phyloP scores from a whole-genome alignment of 1,139 yeast genomes.

The Taphrina pruni region DNA sequence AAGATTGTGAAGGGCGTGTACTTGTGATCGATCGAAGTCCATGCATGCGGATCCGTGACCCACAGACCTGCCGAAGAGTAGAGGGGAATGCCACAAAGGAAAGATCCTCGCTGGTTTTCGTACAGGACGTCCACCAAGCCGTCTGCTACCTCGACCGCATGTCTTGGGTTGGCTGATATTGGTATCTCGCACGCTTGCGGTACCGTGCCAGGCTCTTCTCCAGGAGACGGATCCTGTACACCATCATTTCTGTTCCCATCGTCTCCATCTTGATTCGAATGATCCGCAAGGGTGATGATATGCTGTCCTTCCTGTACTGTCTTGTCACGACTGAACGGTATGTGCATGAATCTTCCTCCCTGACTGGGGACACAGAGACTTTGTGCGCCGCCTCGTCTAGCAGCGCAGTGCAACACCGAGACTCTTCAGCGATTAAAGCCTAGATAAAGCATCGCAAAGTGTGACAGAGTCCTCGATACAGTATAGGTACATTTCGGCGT shows the following conservation, averaged over 20 bases:
- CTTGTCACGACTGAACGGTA: slow-evolving; percentile 18
- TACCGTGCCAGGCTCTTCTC: neutral
- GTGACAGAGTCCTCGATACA: neutral
- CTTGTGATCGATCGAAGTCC: slow-evolving; percentile 45
- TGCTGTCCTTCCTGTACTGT: slow-evolving; percentile 11
- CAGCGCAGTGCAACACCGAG: too few relatives aligned
- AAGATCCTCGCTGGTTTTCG: slow-evolving; percentile 75
- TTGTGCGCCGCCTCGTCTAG: too few relatives aligned
- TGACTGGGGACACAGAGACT: neutral
- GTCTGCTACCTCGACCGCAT: slow-evolving; percentile 12
- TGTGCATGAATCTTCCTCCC: slow-evolving; percentile 8
- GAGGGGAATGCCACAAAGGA: slow-evolving; percentile 67
- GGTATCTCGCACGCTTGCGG: neutral
- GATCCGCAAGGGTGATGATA: slow-evolving; percentile 9
- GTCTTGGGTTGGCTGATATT: neutral
- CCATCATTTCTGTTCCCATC: neutral
- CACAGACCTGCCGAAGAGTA: slow-evolving; percentile 63
- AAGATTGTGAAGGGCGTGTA: slow-evolving; percentile 53
- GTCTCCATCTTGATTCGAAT: slow-evolving; percentile 12
- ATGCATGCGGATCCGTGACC: slow-evolving; percentile 53
- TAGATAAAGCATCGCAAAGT: neutral
- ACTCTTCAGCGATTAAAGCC: neutral
- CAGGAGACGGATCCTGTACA: slow-evolving; percentile 10
- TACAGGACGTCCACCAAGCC: slow-evolving; percentile 53
- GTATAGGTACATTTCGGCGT: neutral